phyloP scores from a whole-genome alignment of 1,284 basidiomycete species.

The Phaffia rhodozyma region DNA sequence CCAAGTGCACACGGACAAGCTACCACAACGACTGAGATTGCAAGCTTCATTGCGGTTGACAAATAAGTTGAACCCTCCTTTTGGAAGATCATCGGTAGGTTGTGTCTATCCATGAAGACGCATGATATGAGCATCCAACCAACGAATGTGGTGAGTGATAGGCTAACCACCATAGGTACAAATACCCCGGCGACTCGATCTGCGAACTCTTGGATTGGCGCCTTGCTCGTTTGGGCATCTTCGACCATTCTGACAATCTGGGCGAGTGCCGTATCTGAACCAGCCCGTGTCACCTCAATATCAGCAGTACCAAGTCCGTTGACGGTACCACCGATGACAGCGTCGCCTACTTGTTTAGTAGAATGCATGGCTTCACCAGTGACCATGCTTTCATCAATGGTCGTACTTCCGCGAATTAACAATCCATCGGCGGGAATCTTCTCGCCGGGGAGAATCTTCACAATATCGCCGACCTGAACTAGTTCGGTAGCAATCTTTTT shows the following conservation, averaged over 20 bases:
- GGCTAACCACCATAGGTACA: slow-evolving; percentile 78
- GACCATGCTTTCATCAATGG: slow-evolving; percentile 90
- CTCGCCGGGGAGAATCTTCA: slow-evolving; percentile 92
- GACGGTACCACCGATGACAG: slow-evolving; percentile 90
- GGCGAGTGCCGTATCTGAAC: slow-evolving; percentile 86
- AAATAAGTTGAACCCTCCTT: slow-evolving; percentile 70
- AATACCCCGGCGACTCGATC: slow-evolving; percentile 91
- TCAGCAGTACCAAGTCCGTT: slow-evolving; percentile 94
- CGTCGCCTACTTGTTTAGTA: slow-evolving; percentile 65
- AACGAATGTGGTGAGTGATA: slow-evolving; percentile 70
- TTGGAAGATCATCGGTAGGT: slow-evolving; percentile 72
- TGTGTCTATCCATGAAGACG: slow-evolving; percentile 41
- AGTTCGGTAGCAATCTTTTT: slow-evolving; percentile 79
- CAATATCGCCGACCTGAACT: slow-evolving; percentile 82
- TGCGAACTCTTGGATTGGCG: slow-evolving; percentile 94
- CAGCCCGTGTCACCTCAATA: slow-evolving; percentile 87
- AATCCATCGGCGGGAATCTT: slow-evolving; percentile 93
- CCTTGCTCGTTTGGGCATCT: slow-evolving; percentile 94
- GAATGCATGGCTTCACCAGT: slow-evolving; percentile 93
- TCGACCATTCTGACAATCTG: slow-evolving; percentile 97
- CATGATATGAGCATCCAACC: slow-evolving; percentile 71
- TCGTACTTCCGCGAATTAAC: slow-evolving; percentile 71
- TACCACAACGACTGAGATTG: slow-evolving; percentile 95
- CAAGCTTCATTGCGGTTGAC: slow-evolving; percentile 89
- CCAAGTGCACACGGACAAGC: slow-evolving; percentile 97